phyloP scores from a whole-genome alignment of 2,329 filamentous ascomycete genomes.

The Ophiocordyceps camponoti-rufipedis region DNA sequence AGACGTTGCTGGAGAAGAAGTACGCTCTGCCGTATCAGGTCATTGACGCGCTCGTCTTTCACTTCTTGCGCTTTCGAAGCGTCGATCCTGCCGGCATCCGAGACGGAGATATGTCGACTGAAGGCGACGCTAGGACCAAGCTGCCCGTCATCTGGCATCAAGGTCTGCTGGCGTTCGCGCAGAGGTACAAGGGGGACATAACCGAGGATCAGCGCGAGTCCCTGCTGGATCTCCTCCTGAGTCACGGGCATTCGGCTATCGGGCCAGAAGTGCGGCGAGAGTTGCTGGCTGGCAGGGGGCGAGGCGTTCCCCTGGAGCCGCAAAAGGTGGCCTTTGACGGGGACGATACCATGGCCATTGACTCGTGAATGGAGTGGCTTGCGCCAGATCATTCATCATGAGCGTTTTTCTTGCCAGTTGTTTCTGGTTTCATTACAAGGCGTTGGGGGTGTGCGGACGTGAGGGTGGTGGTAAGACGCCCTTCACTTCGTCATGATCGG shows the following conservation, averaged over 20 bases:
- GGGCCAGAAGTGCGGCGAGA: constrained; percentile 84
- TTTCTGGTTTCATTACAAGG: too few species aligned
- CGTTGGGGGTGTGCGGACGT: constrained; percentile 4
- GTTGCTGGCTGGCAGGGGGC: constrained; percentile 68
- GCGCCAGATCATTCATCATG: background rate
- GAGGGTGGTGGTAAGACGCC: background rate
- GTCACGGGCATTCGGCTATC: constrained; percentile 72
- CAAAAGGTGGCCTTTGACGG: constrained; percentile 41
- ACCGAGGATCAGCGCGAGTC: constrained; percentile 90
- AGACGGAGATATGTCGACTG: constrained; percentile 25
- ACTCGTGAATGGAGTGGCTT: constrained; percentile 11
- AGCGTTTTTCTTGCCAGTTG: too few species aligned
- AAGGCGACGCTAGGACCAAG: constrained; percentile 37
- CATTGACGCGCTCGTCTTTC: constrained; percentile 86
- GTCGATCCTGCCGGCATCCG: constrained; percentile 41
- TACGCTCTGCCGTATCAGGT: constrained; percentile 92
- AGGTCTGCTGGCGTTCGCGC: constrained; percentile 76
- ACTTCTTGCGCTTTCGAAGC: constrained; percentile 79
- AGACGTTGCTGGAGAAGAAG: constrained; percentile 84
- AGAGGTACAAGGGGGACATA: constrained; percentile 89
- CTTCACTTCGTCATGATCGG: background rate
- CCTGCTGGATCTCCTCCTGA: constrained; percentile 68
- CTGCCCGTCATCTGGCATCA: constrained; percentile 95
- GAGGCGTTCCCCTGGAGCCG: constrained; percentile 51
- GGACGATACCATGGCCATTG: constrained; percentile 83